These are phyloP conservation scores for Nelumbo lutea DNA, from an alignment of 164 flowering plant species.

Conservation along the genomic window DNA sequence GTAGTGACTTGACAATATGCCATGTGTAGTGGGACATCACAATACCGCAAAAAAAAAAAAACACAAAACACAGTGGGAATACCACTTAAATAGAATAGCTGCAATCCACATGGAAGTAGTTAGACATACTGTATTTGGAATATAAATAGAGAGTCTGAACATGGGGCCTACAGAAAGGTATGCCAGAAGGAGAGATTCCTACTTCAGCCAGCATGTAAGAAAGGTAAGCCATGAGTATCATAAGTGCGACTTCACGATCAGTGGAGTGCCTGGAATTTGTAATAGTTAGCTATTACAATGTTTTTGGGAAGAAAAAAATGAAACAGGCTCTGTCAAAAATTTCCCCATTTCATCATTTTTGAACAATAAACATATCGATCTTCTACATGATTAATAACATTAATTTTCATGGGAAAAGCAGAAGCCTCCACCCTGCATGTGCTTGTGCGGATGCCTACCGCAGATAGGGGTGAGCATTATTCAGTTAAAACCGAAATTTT, in stretches of 20 bases:
- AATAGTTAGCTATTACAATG: conserved; percentile 1
- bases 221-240: conserved; percentile 96
- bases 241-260: conserved; percentile 89
- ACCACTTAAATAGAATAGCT: conserved; percentile 74
- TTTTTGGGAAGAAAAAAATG: neutral
- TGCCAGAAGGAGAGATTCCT: conserved; percentile 22
- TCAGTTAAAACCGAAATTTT: too few species aligned
- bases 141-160: neutral
- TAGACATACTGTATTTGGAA: neutral
- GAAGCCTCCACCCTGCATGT: too few species aligned
- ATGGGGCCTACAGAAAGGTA: neutral
- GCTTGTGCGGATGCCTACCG: too few species aligned
- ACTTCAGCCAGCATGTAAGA: conserved; percentile 90
- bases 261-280: conserved; percentile 73
- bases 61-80: conserved; percentile 95
- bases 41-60: conserved; percentile 91
- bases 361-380: neutral
- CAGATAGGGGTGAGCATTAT: too few species aligned
- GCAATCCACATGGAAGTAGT: conserved; percentile 24
- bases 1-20: conserved; percentile 88
- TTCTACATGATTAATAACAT: neutral
- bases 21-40: conserved; percentile 96
- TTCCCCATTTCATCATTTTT: too few species aligned
- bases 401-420: too few species aligned
- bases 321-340: neutral